phyloP scores from a whole-genome alignment of 345 rosid species.

The Crucihimalaya himalaica region DNA sequence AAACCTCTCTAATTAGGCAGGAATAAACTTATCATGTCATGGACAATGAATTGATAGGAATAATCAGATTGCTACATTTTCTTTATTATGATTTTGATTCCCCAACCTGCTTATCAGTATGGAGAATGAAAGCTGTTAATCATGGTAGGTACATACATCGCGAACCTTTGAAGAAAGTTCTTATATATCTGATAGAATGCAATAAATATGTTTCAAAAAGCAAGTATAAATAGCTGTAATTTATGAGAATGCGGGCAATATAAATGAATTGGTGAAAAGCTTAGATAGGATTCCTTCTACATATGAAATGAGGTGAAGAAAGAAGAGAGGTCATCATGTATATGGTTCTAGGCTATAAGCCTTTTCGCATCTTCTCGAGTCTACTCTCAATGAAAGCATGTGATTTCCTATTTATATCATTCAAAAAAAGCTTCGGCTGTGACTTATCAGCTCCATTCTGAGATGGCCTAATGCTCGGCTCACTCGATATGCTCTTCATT shows the following conservation, averaged over 20 bases:
- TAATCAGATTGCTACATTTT: neutral
- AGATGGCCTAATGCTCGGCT: neutral
- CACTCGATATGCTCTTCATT: slow-evolving; percentile 23
- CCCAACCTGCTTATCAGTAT: neutral
- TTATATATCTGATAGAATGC: neutral
- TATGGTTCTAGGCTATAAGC: neutral
- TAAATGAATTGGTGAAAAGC: neutral
- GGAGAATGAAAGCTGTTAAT: neutral
- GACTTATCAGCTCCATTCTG: slow-evolving; percentile 7
- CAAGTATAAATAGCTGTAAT: neutral
- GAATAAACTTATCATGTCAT: neutral
- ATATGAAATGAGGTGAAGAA: neutral
- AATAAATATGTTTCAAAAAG: neutral
- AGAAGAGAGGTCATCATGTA: neutral
- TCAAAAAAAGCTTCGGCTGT: slow-evolving; percentile 17
- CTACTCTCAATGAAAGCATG: slow-evolving; percentile 35
- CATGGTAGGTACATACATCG: neutral
- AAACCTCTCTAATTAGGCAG: neutral
- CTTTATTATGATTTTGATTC: neutral
- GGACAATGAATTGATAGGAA: neutral
- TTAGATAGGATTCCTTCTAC: neutral
- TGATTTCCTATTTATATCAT: slow-evolving; percentile 31
- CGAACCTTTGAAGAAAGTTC: neutral
- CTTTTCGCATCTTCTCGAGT: slow-evolving; percentile 37
- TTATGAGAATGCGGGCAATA: neutral